Evolutionary conservation across 192 early-diverging fungal genomes (phyloP).

Genomic region (Backusella macrospora): DNA sequence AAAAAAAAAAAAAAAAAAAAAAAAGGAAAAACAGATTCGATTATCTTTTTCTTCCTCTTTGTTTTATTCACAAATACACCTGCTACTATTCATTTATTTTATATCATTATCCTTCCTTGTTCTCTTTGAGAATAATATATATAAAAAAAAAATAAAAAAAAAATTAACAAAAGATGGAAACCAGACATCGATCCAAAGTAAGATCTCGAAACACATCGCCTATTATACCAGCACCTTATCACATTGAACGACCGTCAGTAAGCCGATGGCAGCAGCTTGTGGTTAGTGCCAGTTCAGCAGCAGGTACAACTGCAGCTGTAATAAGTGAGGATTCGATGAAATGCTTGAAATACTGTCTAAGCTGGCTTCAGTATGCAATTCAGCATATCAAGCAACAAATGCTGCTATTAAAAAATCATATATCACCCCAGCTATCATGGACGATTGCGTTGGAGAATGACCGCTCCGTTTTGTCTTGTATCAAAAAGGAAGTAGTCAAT

Average conservation of each 20-base stretch:
- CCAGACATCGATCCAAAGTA: conserved; percentile 1
- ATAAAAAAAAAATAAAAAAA: no score
- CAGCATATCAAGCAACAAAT: conserved; percentile 76
- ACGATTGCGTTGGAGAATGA: conserved; percentile 21
- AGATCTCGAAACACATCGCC: conserved; percentile 28
- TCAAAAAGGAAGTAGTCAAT: conserved; percentile 81
- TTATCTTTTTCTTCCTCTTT: conserved; percentile 18
- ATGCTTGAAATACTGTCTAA: conserved; percentile 85
- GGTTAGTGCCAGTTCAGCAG: conserved; percentile 58
- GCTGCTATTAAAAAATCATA: conserved; percentile 53
- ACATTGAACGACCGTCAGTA: conserved; percentile 19
- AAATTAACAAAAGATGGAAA: neutral
- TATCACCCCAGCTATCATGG: conserved; percentile 23
- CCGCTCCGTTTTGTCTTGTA: conserved; percentile 29
- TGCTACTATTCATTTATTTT: conserved; percentile 2
- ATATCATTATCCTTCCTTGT: neutral
- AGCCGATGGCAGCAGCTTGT: conserved; percentile 64
- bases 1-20: neutral
- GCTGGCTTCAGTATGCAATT: conserved; percentile 86
- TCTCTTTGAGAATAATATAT: neutral
- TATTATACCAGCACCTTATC: conserved; percentile 21
- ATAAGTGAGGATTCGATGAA: conserved; percentile 89
- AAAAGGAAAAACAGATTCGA: neutral
- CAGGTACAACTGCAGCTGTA: conserved; percentile 72
- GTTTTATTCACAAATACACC: neutral